Base-by-base conservation (phyloP, 2,329 filamentous ascomycete genomes). In the Alternaria postmessia region DNA sequence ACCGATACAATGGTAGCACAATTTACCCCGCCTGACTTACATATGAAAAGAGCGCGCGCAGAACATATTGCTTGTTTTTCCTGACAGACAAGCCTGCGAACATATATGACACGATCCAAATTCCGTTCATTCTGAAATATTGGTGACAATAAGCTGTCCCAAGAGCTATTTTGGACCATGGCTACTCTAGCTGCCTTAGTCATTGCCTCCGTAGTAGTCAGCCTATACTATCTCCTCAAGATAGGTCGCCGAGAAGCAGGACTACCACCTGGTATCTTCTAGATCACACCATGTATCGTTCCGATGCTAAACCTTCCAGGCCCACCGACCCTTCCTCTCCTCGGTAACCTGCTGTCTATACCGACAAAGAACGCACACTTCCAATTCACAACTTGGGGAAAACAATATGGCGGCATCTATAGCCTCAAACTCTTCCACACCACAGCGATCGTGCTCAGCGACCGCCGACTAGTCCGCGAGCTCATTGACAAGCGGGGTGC, bases 351-450 rank as follows among this genome's bases (percentile, higher is more conserved):
- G 14, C 59, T 43, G 20, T 5, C 48, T 12, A 51, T 62, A 26
- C 59, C 59, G 7, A 62, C 46, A 0, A 51, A 20, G 12, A 53
- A 47, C 18, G 30, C 44, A 9, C 59, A 62, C 22, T 43, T 51
- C 38, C 54, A 42, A 64, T 81, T 83, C 63, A 54, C 47, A 9
- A 9, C 51, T 53, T 61, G 59, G 59, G 48, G 47, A 9, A 28
- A 49, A 24, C 34, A 62, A 26, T 64, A 62, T 42, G 62, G 59
- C 36, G 43, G 49, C 28, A 57, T 64, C 7, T 64, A 56, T 34
- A 63, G 51, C 18, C 41, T 64, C 7, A 62, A 62, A 16, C 41
- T 59, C 34, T 47, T 41, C n/a, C 34, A 49, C 22, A 30, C 24
- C 14, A 64, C 55, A 14, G 34, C 48, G 5, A 48, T 62, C 6